Evolutionary conservation across 2,329 filamentous ascomycete genomes (phyloP), one percentile per base, ranked within the genome.

Genomic region (Massarina eburnea): DNA sequence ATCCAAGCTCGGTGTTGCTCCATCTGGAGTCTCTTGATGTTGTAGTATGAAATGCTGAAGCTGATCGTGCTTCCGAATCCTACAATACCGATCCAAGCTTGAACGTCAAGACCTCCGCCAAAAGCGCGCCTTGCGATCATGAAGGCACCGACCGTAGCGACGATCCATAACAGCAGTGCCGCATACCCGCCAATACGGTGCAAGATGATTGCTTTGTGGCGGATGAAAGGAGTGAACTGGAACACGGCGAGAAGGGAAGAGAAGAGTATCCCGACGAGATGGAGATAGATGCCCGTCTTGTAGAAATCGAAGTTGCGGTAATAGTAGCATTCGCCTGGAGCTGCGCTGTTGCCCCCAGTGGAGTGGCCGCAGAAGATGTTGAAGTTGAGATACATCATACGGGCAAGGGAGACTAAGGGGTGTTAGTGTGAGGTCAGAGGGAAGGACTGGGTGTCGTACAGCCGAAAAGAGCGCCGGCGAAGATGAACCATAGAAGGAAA

Each of bases 121-220:
- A 83, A 80, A 0, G 77, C 64, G 21, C 70, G 70, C 0, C 74
- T 71, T 0, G 71, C 66, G 17, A 84, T 77, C 70, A 85, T 78
- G 1, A 84, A 50, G 0, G 76, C 80, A 0, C 78, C 79, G 0
- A 70, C 69, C 2, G 76, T 76, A 12, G 71, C 69, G 3, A 77
- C 43, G 0, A 77, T 21, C 2, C 77, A 69, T 0, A 86, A 67
- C 0, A 80, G 43, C 0, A 81, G 46, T 41, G 82, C 61, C 4
- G 78, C 27, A 49, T 85, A 85, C 1, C 84, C 84, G 41, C 78
- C 81, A 44, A 86, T 73, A 1, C 83, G 78, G 57, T 87, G 84
- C 18, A 85, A 61, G 2, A 80, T 47, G 1, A 82, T 66, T 41
- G 67, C 57, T 52, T 73, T 77, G 52, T 80, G 73, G 1, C 75